Percentiles rank a stretch among this genome's conserved stretches.
Evolutionary conservation across 768 basidiomycete species (phyloP).

Genomic region (Asterophora parasitica): DNA sequence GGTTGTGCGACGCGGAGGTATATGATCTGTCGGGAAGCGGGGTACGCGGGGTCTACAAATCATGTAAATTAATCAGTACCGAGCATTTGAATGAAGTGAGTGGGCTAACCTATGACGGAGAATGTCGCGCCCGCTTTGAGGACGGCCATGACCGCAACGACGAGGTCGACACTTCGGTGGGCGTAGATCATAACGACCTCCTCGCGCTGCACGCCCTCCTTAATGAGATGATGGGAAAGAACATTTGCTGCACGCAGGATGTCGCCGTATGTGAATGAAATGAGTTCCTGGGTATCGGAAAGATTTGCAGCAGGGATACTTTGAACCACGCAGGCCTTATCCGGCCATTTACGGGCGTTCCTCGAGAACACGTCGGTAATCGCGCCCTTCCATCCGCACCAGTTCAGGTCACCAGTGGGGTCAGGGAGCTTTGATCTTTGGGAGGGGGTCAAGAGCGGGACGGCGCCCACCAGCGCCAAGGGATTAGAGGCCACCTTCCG

Average conservation of each 20-base stretch:
- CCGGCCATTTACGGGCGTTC: constrained; percentile 78
- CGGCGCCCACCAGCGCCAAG: constrained; percentile 65
- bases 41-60: constrained; percentile 87
- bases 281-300: constrained; percentile 43
- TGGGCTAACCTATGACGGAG: constrained; percentile 82
- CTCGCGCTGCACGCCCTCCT: constrained; percentile 81
- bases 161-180: constrained; percentile 91
- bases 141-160: constrained; percentile 95
- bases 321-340: constrained; percentile 88
- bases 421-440: constrained; percentile 74
- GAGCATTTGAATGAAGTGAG: background rate
- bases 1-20: constrained; percentile 93
- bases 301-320: constrained; percentile 43
- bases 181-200: constrained; percentile 99
- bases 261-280: constrained; percentile 70
- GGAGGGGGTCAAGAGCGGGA: constrained; percentile 70
- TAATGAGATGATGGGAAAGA: constrained; percentile 84
- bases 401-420: constrained; percentile 84
- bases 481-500: constrained; percentile 68
- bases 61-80: background rate
- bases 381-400: constrained; percentile 97
- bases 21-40: constrained; percentile 85
- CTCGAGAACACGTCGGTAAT: constrained; percentile 92
- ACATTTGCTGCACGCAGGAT: constrained; percentile 86
- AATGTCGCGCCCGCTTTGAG: constrained; percentile 96